Evolutionary conservation across 176 grass and related monocot genomes (phyloP), one percentile per base, ranked within the genome.

Genomic region (Lolium rigidum): DNA sequence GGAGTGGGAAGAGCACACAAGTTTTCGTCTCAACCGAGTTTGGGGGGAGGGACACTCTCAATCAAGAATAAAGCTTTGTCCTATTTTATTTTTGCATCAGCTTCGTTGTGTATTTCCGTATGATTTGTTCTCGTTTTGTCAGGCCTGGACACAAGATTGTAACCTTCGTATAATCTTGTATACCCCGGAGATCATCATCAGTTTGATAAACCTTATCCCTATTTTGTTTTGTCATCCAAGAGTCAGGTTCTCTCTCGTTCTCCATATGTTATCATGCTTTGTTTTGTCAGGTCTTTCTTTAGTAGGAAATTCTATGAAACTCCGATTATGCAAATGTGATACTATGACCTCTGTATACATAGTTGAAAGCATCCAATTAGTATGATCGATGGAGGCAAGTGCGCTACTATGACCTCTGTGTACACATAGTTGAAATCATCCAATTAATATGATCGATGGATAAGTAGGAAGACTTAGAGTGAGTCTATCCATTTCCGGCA

Each of bases 181-280:
- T 5, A 12, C 52, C 73, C 50, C 77, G 67, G 20, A 21, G 20
- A 60, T 24, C 14, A 10, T 57, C 70, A 75, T 46, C 3, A 60
- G 54, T 79, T 62, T 28, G 35, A 76, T 75, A 9, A 82, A 21
- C 39, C 17, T 8, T 57, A 44, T 15, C 1, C 20, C 68, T 20
- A 58, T 85, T 76, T 80, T 7, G 37, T 58, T 37, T n/a, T 38
- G 80, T 12, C 62, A 70, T 16, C 13, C 41, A 41, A 35, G 65
- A 86, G 54, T 86, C 88, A 35, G 52, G 71, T 78, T 86, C 63
- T 54, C 31, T 31, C 66, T 20, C 58, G 14, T 10, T 75, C 51
- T 20, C 37, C 70, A 38, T 70, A 24, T 46, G 44, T 55, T 25
- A 15, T 37, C 17, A 28, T 47, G 20, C 39, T 25, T 85, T 60